Evolutionary conservation across 1,284 basidiomycete genomes (phyloP).

Genomic region (Volvariella volvacea): DNA sequence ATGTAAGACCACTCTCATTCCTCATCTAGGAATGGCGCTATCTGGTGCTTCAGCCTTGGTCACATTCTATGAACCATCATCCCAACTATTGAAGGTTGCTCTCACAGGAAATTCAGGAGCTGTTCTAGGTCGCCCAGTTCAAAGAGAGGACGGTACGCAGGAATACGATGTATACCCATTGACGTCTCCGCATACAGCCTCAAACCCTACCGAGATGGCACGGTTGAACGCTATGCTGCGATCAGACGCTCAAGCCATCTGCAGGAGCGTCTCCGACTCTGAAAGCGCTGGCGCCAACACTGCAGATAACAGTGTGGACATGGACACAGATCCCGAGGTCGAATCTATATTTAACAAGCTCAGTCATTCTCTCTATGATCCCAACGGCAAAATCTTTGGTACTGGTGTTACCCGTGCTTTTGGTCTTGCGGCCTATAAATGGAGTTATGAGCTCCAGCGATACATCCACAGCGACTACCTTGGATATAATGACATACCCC

Average conservation of each 20-base stretch:
- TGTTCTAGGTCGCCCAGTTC: constrained; percentile 39
- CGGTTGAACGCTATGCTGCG: no score
- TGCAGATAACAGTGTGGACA: no score
- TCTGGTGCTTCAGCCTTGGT: constrained; percentile 23
- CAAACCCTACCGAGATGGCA: no score
- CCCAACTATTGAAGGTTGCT: constrained; percentile 32
- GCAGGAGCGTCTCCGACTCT: no score
- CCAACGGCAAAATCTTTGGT: constrained; percentile 2
- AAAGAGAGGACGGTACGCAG: neutral
- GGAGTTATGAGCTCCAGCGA: constrained; percentile 17
- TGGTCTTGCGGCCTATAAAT: constrained; percentile 19
- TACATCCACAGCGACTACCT: constrained; percentile 15
- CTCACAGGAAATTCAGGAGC: constrained; percentile 51
- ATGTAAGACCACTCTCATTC: neutral
- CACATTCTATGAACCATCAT: constrained; percentile 33
- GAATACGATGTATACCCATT: constrained; percentile 10
- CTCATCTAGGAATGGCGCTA: constrained; percentile 10
- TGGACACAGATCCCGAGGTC: no score
- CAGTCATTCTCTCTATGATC: neutral
- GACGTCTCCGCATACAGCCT: no score
- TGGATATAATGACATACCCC: constrained; percentile 1
- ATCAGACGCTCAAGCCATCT: no score
- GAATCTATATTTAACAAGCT: no score
- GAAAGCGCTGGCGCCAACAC: no score
- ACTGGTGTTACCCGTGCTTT: constrained; percentile 15